Evolutionary conservation across 768 basidiomycete genomes (phyloP).

Genomic region (Erythrobasidium yunnanense): DNA sequence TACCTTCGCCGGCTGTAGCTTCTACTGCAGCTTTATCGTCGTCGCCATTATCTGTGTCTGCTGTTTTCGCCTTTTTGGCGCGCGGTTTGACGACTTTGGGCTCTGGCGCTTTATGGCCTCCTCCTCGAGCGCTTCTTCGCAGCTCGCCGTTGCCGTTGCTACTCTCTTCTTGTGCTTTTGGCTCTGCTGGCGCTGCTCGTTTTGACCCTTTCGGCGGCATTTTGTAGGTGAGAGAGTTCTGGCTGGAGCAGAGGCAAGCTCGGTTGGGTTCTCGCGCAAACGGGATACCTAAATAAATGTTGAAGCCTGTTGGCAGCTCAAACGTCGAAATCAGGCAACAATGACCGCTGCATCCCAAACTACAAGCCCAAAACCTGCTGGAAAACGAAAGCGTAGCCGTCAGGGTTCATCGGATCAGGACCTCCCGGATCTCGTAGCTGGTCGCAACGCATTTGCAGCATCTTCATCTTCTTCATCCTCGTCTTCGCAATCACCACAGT

Average conservation of each 20-base stretch:
- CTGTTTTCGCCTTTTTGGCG: slow-evolving; percentile 24
- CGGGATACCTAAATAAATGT: neutral
- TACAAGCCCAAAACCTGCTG: too few species aligned
- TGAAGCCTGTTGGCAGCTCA: neutral
- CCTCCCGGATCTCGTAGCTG: too few species aligned
- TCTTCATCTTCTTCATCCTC: too few species aligned
- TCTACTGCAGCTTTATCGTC: neutral
- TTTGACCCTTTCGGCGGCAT: neutral
- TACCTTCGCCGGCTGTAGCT: neutral
- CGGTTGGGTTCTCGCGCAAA: neutral
- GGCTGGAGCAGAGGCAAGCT: neutral
- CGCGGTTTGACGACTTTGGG: neutral
- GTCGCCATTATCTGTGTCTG: neutral
- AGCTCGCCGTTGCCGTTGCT: neutral
- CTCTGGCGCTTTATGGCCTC: slow-evolving; percentile 18
- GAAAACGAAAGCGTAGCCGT: too few species aligned
- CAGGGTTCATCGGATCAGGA: too few species aligned
- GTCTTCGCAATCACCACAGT: too few species aligned
- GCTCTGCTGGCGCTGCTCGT: neutral
- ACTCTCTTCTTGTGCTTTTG: neutral
- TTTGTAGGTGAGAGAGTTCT: neutral
- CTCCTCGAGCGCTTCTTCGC: slow-evolving; percentile 1
- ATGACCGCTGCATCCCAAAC: neutral
- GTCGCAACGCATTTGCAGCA: too few species aligned
- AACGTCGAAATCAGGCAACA: neutral